Evolutionary conservation across 2,329 filamentous ascomycete species (phyloP).

Genomic region (Tolypocladium album): DNA sequence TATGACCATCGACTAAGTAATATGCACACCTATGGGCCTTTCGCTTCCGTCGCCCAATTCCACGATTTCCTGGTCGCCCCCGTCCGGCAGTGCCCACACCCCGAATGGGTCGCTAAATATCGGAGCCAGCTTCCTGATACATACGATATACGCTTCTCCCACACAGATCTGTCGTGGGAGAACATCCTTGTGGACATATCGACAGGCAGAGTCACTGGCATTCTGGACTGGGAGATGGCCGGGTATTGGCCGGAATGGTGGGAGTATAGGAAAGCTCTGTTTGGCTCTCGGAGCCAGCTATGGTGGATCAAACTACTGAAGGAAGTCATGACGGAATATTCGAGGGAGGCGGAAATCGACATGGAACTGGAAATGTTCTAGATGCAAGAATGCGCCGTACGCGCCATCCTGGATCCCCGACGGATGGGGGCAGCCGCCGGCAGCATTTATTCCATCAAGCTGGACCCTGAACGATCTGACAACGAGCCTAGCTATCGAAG

Average conservation of each 20-base stretch:
- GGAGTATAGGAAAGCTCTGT: background rate
- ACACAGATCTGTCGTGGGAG: background rate
- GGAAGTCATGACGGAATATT: background rate
- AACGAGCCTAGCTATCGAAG: too few relatives aligned
- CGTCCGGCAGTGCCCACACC: background rate
- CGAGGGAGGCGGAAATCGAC: background rate
- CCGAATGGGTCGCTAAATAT: background rate
- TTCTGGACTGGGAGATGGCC: background rate
- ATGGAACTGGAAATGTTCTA: background rate
- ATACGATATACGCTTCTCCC: background rate
- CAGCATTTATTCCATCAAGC: too few relatives aligned
- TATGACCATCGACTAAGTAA: background rate
- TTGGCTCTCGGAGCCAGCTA: background rate
- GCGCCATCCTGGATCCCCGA: too few relatives aligned
- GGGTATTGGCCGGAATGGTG: background rate
- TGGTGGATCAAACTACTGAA: background rate
- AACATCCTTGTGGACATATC: background rate
- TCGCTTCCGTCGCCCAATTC: background rate
- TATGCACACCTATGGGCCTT: background rate
- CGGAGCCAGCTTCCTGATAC: background rate
- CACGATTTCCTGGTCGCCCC: background rate
- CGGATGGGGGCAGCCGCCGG: too few relatives aligned
- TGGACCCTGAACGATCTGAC: too few relatives aligned
- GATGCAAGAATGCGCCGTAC: background rate
- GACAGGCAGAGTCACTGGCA: background rate